A percentile compares a stretch with the other conserved stretches of the same genome.
phyloP scores from a whole-genome alignment of 1,284 basidiomycete species.

The Ceratobasidium sp. region DNA sequence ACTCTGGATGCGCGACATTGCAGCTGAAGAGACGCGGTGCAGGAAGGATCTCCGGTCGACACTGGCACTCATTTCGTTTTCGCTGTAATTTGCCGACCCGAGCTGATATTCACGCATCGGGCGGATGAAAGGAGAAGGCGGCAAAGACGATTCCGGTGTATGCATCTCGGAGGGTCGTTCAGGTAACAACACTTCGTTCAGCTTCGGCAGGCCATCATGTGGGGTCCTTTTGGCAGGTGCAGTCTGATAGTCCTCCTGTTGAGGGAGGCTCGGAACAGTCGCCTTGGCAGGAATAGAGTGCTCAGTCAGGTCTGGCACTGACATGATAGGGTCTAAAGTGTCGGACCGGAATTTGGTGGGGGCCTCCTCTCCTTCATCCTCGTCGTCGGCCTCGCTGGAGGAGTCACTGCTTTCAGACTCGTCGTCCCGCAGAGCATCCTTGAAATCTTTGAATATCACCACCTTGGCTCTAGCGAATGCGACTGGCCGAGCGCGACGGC shows the following conservation, averaged over 20 bases:
- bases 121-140: constrained; percentile 40
- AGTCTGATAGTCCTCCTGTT: neutral
- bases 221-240: neutral
- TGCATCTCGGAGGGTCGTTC: constrained; percentile 51
- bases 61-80: constrained; percentile 40
- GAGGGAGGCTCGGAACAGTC: neutral
- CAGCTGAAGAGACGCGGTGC: constrained; percentile 21
- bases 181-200: constrained; percentile 64
- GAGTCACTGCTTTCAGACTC: constrained; percentile 67
- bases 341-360: constrained; percentile 22
- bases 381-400: constrained; percentile 90
- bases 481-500: constrained; percentile 91
- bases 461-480: constrained; percentile 90
- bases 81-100: constrained; percentile 23
- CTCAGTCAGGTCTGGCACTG: constrained; percentile 20
- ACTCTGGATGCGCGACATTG: constrained; percentile 32
- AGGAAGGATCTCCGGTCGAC: constrained; percentile 37
- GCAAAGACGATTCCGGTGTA: constrained; percentile 55
- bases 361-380: constrained; percentile 66
- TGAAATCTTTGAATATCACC: constrained; percentile 89
- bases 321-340: constrained; percentile 39
- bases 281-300: constrained; percentile 14
- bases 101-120: constrained; percentile 30
- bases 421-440: constrained; percentile 87
- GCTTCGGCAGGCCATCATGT: constrained; percentile 4